A percentile compares a stretch with the other conserved stretches of the same genome.
Conservation (phyloP, 257 asterid genomes). For the Solanum etuberosum region DNA sequence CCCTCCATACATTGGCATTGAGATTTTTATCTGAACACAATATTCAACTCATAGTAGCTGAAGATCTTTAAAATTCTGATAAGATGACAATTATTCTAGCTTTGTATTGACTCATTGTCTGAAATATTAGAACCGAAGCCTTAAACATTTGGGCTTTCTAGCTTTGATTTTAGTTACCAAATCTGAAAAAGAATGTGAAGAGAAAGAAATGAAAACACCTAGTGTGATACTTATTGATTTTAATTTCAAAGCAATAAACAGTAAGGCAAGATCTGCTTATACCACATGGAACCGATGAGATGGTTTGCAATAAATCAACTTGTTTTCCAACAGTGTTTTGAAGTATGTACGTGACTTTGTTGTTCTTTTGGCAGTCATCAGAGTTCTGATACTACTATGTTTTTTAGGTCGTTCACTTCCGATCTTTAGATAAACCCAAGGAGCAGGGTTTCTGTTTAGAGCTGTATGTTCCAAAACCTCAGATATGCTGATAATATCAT, state of each 20-base stretch:
- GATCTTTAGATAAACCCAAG: slow-evolving; percentile 76
- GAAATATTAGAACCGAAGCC: not conserved
- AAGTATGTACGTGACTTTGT: not conserved
- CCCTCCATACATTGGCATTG: not conserved
- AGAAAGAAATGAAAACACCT: not conserved
- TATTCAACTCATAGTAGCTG: not conserved
- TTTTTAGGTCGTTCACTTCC: slow-evolving; percentile 77
- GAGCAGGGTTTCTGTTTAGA: slow-evolving; percentile 81
- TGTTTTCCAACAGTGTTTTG: not conserved
- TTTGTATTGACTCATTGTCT: not conserved
- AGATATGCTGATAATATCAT: not conserved
- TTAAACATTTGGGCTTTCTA: not conserved
- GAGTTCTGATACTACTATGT: not conserved
- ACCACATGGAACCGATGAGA: not conserved
- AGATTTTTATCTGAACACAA: not conserved
- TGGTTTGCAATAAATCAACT: not conserved
- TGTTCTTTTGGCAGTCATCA: not conserved
- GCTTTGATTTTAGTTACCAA: not conserved
- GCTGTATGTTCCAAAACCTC: slow-evolving; percentile 48
- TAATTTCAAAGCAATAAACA: not conserved
- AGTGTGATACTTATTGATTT: not conserved
- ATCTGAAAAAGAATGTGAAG: not conserved
- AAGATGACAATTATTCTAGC: not conserved
- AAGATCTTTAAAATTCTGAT: not conserved
- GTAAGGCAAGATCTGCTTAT: not conserved